Conservation (phyloP, 108 stramenopile genomes). For the Ochromonas danica region DNA sequence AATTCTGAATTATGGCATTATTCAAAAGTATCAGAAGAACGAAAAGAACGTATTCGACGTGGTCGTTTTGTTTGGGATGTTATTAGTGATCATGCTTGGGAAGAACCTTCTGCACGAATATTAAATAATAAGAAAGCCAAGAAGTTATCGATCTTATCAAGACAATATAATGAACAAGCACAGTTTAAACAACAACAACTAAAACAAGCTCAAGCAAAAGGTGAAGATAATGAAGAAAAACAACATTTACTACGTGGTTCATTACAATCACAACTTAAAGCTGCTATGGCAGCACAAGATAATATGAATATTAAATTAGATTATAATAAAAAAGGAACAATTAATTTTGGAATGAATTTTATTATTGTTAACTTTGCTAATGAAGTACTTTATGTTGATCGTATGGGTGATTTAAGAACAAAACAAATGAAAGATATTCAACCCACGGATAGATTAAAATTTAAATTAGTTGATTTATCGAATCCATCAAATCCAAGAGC, state of each 20-base stretch:
- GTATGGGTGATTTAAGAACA: not conserved
- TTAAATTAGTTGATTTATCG: not conserved
- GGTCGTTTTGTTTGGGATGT: slow-evolving; percentile 4
- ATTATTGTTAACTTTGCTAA: not conserved
- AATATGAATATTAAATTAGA: not conserved
- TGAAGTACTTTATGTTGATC: not conserved
- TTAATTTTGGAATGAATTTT: not conserved
- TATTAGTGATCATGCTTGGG: not conserved
- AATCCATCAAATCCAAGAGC: slow-evolving; percentile 11
- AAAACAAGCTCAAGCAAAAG: not conserved
- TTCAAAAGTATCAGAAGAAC: not conserved
- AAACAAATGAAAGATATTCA: not conserved
- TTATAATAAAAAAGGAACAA: not conserved
- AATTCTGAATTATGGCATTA: slow-evolving; percentile 3
- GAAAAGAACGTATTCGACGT: not conserved
- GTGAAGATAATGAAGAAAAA: not conserved
- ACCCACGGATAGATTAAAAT: slow-evolving; percentile 2
- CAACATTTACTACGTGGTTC: too few species aligned
- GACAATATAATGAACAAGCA: not conserved
- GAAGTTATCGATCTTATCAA: not conserved
- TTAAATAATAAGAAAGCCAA: not conserved
- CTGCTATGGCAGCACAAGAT: not conserved
- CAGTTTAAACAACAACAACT: not conserved
- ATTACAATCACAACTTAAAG: not conserved
- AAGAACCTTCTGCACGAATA: not conserved